Evolutionary conservation across 2,329 filamentous ascomycete genomes (phyloP).

Genomic region (Aspergillus sp.): DNA sequence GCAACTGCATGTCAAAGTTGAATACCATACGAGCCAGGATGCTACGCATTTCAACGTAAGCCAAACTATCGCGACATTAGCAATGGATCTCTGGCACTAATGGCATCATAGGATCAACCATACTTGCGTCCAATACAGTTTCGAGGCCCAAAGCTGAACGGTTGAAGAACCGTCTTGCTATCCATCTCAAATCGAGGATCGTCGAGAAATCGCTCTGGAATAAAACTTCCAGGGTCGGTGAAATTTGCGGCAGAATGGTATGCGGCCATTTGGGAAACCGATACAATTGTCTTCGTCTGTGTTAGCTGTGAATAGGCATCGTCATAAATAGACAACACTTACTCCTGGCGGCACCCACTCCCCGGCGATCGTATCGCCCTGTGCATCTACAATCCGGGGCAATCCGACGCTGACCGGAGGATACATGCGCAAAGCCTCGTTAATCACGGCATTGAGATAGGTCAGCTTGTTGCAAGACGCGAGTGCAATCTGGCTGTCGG

Average conservation of each 20-base stretch:
- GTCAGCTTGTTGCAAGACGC: slow-evolving; percentile 27
- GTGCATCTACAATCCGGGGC: slow-evolving; percentile 20
- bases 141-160: slow-evolving; percentile 51
- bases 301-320: neutral
- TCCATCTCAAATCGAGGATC: slow-evolving; percentile 41
- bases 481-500: slow-evolving; percentile 41
- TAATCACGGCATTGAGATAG: slow-evolving; percentile 44
- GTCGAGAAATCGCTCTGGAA: slow-evolving; percentile 44
- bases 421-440: slow-evolving; percentile 47
- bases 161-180: slow-evolving; percentile 46
- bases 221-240: slow-evolving; percentile 45
- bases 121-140: slow-evolving; percentile 55
- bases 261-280: slow-evolving; percentile 47
- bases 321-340: neutral
- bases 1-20: slow-evolving; percentile 50
- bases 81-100: neutral
- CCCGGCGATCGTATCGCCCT: slow-evolving; percentile 21
- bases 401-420: slow-evolving; percentile 31
- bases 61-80: slow-evolving; percentile 37
- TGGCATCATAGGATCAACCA: slow-evolving; percentile 12
- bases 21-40: slow-evolving; percentile 50
- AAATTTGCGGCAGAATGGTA: slow-evolving; percentile 49
- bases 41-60: slow-evolving; percentile 52
- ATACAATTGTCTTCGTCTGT: slow-evolving; percentile 39
- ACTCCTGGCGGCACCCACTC: slow-evolving; percentile 22